Percentiles rank a stretch among this genome's conserved stretches.
Conservation (phyloP, 2,329 filamentous ascomycete genomes). For the Nigrospora sphaerica region DNA sequence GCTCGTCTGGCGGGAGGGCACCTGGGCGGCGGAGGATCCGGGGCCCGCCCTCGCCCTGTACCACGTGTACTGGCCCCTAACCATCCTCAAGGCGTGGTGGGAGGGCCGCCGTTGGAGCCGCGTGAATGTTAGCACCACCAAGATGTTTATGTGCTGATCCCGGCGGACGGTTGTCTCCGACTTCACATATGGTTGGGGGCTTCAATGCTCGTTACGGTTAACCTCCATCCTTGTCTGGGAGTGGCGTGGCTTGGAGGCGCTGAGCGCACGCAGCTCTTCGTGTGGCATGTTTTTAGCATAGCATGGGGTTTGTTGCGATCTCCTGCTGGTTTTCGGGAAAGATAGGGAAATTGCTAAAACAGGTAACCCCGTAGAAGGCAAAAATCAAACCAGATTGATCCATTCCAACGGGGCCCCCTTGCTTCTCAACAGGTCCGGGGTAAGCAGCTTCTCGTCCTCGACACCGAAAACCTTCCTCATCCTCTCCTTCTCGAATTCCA, state of each 20-base stretch:
- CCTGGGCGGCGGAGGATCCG: conserved; percentile 47
- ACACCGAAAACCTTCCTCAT: not conserved
- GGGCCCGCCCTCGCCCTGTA: conserved; percentile 50
- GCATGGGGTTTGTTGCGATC: too few species aligned
- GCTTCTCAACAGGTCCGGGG: not conserved
- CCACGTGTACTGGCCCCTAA: conserved; percentile 47
- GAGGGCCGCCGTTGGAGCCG: conserved; percentile 51
- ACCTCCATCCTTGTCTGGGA: too few species aligned
- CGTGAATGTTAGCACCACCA: conserved; percentile 61
- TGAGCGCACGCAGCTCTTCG: too few species aligned
- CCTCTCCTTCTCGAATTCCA: not conserved
- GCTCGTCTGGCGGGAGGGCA: conserved; percentile 46
- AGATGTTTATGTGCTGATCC: conserved; percentile 12
- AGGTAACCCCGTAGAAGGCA: too few species aligned
- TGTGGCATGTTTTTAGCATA: too few species aligned
- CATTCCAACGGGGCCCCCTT: not conserved
- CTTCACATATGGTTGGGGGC: too few species aligned
- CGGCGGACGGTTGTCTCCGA: too few species aligned
- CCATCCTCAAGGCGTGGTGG: conserved; percentile 38
- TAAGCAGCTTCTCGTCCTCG: not conserved
- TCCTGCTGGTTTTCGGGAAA: too few species aligned
- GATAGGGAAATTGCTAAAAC: too few species aligned
- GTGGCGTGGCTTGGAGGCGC: too few species aligned
- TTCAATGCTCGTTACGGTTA: too few species aligned
- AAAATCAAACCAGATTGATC: not conserved